phyloP scores from a whole-genome alignment of 805 yeast species.

The Saccharomycopsis sp. region DNA sequence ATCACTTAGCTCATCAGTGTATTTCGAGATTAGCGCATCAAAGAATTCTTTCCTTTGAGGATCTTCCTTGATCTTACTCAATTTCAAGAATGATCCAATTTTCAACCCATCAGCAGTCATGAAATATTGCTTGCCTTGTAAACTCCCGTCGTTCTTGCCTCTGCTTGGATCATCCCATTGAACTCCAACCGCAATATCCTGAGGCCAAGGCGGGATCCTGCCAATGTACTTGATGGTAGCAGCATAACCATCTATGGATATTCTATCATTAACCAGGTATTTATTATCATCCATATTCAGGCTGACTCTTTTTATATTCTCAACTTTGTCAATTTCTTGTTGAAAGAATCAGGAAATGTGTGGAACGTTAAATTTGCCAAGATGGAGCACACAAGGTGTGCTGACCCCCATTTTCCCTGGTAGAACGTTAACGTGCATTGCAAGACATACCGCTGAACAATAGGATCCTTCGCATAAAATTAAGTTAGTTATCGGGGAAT shows the following conservation, averaged over 20 bases:
- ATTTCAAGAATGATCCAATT: slow-evolving; percentile 61
- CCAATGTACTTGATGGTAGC: slow-evolving; percentile 67
- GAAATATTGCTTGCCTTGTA: slow-evolving; percentile 54
- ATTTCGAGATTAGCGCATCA: slow-evolving; percentile 45
- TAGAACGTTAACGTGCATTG: no score
- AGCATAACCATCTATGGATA: slow-evolving; percentile 35
- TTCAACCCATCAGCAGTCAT: slow-evolving; percentile 27
- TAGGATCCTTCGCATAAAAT: no score
- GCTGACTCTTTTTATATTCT: no score
- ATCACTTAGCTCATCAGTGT: slow-evolving; percentile 26
- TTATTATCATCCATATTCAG: no score
- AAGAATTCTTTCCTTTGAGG: slow-evolving; percentile 30
- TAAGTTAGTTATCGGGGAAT: no score
- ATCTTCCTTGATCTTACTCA: slow-evolving; percentile 31
- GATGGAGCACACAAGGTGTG: no score
- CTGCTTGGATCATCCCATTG: slow-evolving; percentile 75
- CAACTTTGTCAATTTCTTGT: no score
- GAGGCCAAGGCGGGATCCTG: slow-evolving; percentile 54
- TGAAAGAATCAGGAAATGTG: no score
- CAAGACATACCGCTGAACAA: no score
- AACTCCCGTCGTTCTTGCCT: slow-evolving; percentile 68
- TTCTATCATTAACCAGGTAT: slow-evolving; percentile 26
- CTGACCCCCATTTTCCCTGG: no score
- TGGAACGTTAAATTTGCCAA: no score
- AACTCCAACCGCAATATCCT: slow-evolving; percentile 54